Conservation (phyloP, 1,284 basidiomycete species). For the Ganoderma lingzhi region DNA sequence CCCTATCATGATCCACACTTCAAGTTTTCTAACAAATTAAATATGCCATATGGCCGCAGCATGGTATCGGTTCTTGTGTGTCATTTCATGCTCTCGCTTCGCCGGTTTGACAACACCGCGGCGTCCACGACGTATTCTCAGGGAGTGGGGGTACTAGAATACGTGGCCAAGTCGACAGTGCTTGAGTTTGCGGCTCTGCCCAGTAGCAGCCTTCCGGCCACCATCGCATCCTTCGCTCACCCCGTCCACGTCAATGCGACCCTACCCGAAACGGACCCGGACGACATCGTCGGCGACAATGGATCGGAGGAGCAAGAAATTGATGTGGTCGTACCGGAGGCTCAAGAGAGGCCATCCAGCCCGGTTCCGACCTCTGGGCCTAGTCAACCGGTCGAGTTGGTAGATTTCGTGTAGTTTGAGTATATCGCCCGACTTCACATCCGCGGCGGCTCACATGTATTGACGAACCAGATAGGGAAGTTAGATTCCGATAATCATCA, state of each 20-base stretch:
- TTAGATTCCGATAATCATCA: too few species aligned
- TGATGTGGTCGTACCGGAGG: too few species aligned
- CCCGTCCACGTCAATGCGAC: not conserved
- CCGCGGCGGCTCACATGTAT: too few species aligned
- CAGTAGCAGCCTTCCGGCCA: not conserved
- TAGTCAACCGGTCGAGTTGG: too few species aligned
- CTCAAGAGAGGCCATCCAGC: too few species aligned
- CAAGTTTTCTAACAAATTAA: not conserved
- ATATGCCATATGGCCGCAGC: not conserved
- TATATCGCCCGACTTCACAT: too few species aligned
- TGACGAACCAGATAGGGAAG: too few species aligned
- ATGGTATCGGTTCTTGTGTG: not conserved
- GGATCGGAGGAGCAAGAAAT: too few species aligned
- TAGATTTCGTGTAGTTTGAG: too few species aligned
- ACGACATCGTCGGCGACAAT: too few species aligned
- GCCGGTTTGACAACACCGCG: not conserved
- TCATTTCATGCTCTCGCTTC: not conserved
- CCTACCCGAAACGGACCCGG: not conserved
- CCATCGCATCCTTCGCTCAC: not conserved
- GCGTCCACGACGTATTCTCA: not conserved
- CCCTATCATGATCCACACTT: not conserved
- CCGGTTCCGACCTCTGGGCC: too few species aligned
- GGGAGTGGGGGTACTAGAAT: not conserved
- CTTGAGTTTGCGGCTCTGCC: not conserved
- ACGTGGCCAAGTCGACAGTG: not conserved